Percentiles rank a stretch among this genome's conserved stretches.
Evolutionary conservation across 1,284 basidiomycete species (phyloP).

Genomic region (Macrocystidia cucumis): DNA sequence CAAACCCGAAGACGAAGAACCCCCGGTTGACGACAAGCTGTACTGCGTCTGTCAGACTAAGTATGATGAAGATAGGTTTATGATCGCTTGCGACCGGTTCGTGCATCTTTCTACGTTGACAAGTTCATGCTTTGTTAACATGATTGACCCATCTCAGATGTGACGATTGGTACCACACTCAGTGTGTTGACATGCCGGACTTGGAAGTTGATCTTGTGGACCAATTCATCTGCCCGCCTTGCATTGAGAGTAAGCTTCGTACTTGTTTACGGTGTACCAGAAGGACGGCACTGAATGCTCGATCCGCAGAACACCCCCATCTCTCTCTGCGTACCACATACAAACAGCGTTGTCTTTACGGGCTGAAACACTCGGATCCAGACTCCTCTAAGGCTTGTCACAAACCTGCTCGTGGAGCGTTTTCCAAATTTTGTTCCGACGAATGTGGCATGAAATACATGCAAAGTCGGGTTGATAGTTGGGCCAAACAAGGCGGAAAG

Average conservation of each 20-base stretch:
- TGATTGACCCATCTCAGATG: constrained; percentile 40
- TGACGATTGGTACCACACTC: constrained; percentile 86
- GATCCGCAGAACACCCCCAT: constrained; percentile 47
- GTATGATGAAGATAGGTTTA: constrained; percentile 76
- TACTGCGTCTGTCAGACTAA: constrained; percentile 79
- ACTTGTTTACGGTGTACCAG: too few species aligned
- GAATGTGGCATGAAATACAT: constrained; percentile 69
- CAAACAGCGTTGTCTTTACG: constrained; percentile 66
- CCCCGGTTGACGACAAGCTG: constrained; percentile 64
- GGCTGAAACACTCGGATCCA: constrained; percentile 52
- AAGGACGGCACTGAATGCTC: constrained; percentile 10
- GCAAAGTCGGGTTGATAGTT: constrained; percentile 51
- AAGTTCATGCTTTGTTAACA: neutral
- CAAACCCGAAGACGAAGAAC: constrained; percentile 42
- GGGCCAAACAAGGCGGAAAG: constrained; percentile 52
- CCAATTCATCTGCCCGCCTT: constrained; percentile 78
- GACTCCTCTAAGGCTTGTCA: constrained; percentile 61
- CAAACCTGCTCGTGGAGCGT: constrained; percentile 66
- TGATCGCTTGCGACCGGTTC: constrained; percentile 88
- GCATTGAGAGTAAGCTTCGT: constrained; percentile 52
- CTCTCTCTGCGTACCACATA: constrained; percentile 65
- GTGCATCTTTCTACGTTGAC: constrained; percentile 12
- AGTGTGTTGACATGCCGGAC: constrained; percentile 73
- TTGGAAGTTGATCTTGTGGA: constrained; percentile 76
- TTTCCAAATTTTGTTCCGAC: constrained; percentile 82